phyloP scores from a whole-genome alignment of 23 red algal species.

The Gracilaria vermiculophylla region DNA sequence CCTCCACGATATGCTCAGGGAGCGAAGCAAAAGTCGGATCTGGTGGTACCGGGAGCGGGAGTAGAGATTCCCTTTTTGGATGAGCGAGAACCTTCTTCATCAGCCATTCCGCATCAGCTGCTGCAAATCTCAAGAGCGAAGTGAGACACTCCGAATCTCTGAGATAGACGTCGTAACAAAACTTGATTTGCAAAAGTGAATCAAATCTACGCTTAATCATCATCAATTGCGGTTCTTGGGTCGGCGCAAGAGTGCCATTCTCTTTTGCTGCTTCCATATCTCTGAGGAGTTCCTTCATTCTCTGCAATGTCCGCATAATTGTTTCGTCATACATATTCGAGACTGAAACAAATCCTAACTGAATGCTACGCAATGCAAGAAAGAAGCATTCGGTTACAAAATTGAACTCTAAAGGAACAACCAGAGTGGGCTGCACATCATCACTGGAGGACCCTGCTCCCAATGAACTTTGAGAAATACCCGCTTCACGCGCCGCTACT shows the following conservation, averaged over 20 bases:
- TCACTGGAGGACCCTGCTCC: slow-evolving; percentile 11
- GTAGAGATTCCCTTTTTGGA: slow-evolving; percentile 27
- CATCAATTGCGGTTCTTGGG: slow-evolving; percentile 55
- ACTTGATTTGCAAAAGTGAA: slow-evolving; percentile 52
- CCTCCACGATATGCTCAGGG: slow-evolving; percentile 84
- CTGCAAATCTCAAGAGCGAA: slow-evolving; percentile 66
- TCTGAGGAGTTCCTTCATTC: slow-evolving; percentile 66
- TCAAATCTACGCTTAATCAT: slow-evolving; percentile 63
- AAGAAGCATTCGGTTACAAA: slow-evolving; percentile 97
- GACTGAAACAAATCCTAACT: slow-evolving; percentile 79
- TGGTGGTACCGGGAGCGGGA: slow-evolving; percentile 66
- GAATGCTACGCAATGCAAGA: slow-evolving; percentile 71
- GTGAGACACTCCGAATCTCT: slow-evolving; percentile 73
- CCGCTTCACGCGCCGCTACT: slow-evolving; percentile 38
- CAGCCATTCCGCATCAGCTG: slow-evolving; percentile 79
- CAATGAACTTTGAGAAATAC: neutral
- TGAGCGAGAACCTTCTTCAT: slow-evolving; percentile 59
- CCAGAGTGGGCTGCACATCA: neutral
- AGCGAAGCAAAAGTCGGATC: slow-evolving; percentile 71
- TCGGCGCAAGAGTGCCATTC: slow-evolving; percentile 17
- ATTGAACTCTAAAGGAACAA: slow-evolving; percentile 51
- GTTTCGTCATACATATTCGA: slow-evolving; percentile 77
- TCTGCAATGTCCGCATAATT: slow-evolving; percentile 68
- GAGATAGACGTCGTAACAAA: slow-evolving; percentile 87
- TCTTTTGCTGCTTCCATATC: slow-evolving; percentile 73